Evolutionary conservation across 441 rosid species (phyloP).

Genomic region (Corymbia calophylla): DNA sequence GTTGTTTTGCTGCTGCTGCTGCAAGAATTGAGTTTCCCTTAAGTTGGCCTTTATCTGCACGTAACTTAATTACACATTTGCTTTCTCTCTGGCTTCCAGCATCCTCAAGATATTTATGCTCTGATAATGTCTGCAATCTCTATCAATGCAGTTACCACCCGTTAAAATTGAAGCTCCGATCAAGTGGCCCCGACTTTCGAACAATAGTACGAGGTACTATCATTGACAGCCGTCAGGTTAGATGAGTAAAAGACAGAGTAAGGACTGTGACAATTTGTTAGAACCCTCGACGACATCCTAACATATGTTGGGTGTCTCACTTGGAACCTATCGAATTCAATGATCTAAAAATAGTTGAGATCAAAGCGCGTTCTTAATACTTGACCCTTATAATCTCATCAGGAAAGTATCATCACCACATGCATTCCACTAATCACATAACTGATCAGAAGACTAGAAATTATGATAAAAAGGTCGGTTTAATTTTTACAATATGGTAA

Average conservation of each 20-base stretch:
- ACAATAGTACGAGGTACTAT: neutral
- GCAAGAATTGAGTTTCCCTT: neutral
- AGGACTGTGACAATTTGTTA: neutral
- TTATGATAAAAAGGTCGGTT: neutral
- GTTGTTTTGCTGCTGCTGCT: neutral
- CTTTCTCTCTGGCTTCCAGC: neutral
- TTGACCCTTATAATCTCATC: neutral
- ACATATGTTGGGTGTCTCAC: neutral
- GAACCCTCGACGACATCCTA: neutral
- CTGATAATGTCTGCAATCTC: neutral
- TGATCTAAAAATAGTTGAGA: neutral
- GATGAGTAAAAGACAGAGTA: neutral
- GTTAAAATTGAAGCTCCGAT: neutral
- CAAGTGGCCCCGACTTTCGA: neutral
- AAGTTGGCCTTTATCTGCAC: neutral
- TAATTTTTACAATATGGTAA: neutral
- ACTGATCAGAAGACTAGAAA: neutral
- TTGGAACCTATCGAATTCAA: neutral
- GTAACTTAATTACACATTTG: neutral
- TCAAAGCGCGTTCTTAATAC: neutral
- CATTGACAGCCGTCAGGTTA: neutral
- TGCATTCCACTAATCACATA: fast-evolving
- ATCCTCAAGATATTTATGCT: neutral
- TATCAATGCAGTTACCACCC: neutral
- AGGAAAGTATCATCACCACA: too few relatives aligned